phyloP scores from a whole-genome alignment of 1,284 basidiomycete species.

The Earliella scabrosa region DNA sequence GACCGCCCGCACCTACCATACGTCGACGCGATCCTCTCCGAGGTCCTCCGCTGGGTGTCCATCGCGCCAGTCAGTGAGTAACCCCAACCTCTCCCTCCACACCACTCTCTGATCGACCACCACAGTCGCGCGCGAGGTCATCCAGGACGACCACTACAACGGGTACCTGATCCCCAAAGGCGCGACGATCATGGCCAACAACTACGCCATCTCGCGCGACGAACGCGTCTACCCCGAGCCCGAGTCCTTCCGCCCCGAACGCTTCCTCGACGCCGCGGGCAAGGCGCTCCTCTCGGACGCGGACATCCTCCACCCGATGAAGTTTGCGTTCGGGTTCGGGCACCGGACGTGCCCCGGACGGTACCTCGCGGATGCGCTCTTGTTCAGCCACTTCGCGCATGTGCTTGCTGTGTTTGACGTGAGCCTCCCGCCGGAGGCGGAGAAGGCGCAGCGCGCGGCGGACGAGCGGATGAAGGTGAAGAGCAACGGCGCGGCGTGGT shows the following conservation, averaged over 20 bases:
- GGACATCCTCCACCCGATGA: constrained; percentile 34
- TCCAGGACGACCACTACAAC: constrained; percentile 32
- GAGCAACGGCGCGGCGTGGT: constrained; percentile 24
- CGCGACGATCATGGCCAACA: constrained; percentile 32
- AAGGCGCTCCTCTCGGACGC: constrained; percentile 17
- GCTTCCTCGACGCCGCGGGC: constrained; percentile 21
- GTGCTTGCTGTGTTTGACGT: constrained; percentile 22
- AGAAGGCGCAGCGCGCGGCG: constrained; percentile 13
- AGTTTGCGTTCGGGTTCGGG: constrained; percentile 26
- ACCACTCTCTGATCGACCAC: neutral
- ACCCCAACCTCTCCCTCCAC: neutral
- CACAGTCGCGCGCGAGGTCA: constrained; percentile 27
- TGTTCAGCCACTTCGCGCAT: constrained; percentile 23
- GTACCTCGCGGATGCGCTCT: constrained; percentile 25
- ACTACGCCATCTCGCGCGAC: constrained; percentile 29
- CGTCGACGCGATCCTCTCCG: constrained; percentile 36
- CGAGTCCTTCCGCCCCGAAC: constrained; percentile 23
- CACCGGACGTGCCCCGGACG: constrained; percentile 23
- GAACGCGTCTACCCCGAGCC: constrained; percentile 24
- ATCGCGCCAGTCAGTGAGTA: constrained; percentile 31
- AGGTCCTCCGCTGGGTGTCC: constrained; percentile 40
- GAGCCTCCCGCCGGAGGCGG: constrained; percentile 6
- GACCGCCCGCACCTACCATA: constrained; percentile 37
- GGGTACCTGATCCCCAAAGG: constrained; percentile 33
- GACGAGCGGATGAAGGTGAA: constrained; percentile 19